Evolutionary conservation across 1,139 yeast species (phyloP).

Genomic region (Spathaspora sp.): DNA sequence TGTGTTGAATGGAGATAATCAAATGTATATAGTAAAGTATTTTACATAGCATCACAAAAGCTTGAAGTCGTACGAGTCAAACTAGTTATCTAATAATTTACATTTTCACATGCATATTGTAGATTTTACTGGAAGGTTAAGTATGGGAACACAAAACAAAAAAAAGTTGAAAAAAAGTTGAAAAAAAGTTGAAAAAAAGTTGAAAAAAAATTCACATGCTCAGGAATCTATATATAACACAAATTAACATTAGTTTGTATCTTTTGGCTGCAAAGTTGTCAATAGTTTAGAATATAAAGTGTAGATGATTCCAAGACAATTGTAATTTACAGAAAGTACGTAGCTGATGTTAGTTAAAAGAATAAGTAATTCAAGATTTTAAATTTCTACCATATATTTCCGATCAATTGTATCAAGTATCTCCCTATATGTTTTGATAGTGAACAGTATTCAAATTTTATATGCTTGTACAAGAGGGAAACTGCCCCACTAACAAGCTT

Average conservation of each 20-base stretch:
- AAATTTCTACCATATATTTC: too few species aligned
- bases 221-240: background rate
- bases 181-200: too few species aligned
- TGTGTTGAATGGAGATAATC: conserved; percentile 65
- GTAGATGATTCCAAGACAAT: background rate
- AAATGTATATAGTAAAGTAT: background rate
- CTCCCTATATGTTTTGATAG: too few species aligned
- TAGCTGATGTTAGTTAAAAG: background rate
- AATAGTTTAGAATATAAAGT: background rate
- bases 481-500: too few species aligned
- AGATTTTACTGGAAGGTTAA: background rate
- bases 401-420: too few species aligned
- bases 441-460: too few species aligned
- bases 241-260: background rate
- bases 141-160: background rate
- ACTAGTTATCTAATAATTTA: background rate
- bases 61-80: background rate
- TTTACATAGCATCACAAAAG: background rate
- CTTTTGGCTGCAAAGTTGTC: background rate
- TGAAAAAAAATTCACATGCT: background rate
- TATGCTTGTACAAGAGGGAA: too few species aligned
- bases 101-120: background rate
- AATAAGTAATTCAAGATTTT: background rate
- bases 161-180: background rate
- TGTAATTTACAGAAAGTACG: background rate